Evolutionary conservation across 345 rosid genomes (phyloP).

Genomic region (Isatis tinctoria): DNA sequence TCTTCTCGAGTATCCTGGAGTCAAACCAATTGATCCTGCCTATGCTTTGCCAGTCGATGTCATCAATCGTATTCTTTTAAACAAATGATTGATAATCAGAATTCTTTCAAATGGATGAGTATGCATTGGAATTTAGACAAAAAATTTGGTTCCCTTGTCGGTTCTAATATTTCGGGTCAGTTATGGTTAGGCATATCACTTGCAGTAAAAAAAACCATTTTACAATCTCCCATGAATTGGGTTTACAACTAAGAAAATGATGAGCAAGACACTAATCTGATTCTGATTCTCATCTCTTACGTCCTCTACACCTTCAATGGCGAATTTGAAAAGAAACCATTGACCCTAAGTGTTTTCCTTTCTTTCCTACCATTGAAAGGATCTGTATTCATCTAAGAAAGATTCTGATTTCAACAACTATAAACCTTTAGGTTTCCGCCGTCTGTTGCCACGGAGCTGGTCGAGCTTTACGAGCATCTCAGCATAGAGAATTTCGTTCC

Average conservation of each 20-base stretch:
- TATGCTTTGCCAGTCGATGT: constrained; percentile 84
- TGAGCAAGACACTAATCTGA: background rate
- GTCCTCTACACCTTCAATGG: background rate
- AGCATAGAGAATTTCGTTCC: constrained; percentile 87
- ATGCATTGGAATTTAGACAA: background rate
- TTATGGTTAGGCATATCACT: background rate
- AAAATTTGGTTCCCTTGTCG: background rate
- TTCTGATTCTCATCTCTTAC: constrained; percentile 9
- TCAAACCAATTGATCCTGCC: constrained; percentile 84
- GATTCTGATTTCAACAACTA: background rate
- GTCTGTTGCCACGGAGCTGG: constrained; percentile 9
- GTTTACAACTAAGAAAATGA: constrained; percentile 1
- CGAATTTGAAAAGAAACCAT: background rate
- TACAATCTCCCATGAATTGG: constrained; percentile 16
- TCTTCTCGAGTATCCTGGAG: constrained; percentile 81
- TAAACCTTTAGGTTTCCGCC: constrained; percentile 13
- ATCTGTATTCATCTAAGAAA: background rate
- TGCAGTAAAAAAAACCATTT: background rate
- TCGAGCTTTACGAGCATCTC: constrained; percentile 57
- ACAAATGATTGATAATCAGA: constrained; percentile 26
- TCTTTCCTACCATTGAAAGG: background rate
- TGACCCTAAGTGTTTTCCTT: background rate
- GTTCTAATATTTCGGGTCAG: background rate
- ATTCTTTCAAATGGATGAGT: background rate
- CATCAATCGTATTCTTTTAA: constrained; percentile 47